phyloP scores from a whole-genome alignment of 2,329 filamentous ascomycete species.

The Ceratocystis papillata region DNA sequence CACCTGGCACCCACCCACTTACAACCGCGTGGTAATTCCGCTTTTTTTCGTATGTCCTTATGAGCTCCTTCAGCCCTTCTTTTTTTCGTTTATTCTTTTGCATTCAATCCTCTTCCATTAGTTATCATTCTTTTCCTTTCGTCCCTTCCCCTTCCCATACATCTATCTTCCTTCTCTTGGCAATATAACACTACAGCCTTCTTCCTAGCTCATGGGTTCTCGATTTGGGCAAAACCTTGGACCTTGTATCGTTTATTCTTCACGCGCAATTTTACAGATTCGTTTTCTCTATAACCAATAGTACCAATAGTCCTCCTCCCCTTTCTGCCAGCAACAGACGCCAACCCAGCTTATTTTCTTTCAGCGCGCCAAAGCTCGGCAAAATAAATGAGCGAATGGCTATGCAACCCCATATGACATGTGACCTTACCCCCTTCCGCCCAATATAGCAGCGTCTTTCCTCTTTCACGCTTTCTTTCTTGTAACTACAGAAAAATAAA shows the following conservation, averaged over 20 bases:
- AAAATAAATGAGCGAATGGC: not conserved
- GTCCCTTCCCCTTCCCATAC: not conserved
- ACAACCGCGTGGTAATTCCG: not conserved
- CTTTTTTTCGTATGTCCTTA: not conserved
- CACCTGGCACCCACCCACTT: not conserved
- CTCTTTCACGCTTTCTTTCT: not conserved
- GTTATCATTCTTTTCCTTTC: not conserved
- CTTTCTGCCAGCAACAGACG: not conserved
- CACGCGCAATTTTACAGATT: not conserved
- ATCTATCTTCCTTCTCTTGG: not conserved
- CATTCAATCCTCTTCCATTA: not conserved
- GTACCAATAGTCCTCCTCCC: not conserved
- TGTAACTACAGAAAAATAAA: not conserved
- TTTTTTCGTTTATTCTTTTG: not conserved
- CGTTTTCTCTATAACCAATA: not conserved
- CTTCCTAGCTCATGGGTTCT: not conserved
- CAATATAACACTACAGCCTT: not conserved
- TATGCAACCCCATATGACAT: not conserved
- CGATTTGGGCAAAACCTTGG: too few species aligned
- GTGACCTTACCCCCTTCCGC: not conserved
- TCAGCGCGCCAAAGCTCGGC: slow-evolving; percentile 5
- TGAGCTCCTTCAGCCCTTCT: not conserved
- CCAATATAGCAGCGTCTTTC: not conserved
- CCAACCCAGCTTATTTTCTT: not conserved
- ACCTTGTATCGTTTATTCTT: not conserved